Base-by-base conservation (phyloP, 2,329 filamentous ascomycete genomes). In the Epichloe amarillans region DNA sequence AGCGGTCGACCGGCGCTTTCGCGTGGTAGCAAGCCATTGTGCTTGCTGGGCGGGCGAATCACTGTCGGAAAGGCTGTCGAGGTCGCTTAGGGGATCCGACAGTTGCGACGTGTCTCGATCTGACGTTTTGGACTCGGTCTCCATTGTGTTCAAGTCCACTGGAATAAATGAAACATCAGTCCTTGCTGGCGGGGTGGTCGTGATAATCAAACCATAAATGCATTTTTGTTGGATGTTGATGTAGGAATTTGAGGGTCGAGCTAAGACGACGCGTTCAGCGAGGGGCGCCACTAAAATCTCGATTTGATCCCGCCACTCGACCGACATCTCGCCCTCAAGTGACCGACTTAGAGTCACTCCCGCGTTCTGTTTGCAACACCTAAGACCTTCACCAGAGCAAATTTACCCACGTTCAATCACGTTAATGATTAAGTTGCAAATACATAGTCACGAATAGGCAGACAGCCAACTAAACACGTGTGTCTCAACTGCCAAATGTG, bases 1-100 rank as follows among this genome's bases (percentile, higher is more conserved):
- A 19, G 89, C 89, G 0, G 86, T 95, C 12, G 83, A 82, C 55
- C 89, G 84, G 66, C 82, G 86, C 57, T 80, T 73, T 53, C 89
- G 84, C 38, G 80, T 80, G 5, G 83, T 86, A 44, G 83, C 83
- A 38, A 91, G 76, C 74, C 83, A 85, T 72, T 87, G 80, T 49
- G 83, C 69, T 53, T 66, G 58, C 3, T 64, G 57, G 41, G 56
- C 58, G 6, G 60, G 68, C 57, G 64, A 62, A 51, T 68, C 69
- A 56, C 62, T 71, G 49, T 62, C 59, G 47, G 63, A 68, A 37
- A 58, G 62, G 51, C 64, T 63, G 47, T 65, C 50, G 7, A 52
- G 35, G 43, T 52, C 50, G 50, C 50, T 55, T 4, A 62, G 61
- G 36, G 58, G 56, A 26, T 58, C 58, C 26, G 63, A 64, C 49